Evolutionary conservation across 306 rosid genomes (phyloP).

Genomic region (Nissolia schottii): DNA sequence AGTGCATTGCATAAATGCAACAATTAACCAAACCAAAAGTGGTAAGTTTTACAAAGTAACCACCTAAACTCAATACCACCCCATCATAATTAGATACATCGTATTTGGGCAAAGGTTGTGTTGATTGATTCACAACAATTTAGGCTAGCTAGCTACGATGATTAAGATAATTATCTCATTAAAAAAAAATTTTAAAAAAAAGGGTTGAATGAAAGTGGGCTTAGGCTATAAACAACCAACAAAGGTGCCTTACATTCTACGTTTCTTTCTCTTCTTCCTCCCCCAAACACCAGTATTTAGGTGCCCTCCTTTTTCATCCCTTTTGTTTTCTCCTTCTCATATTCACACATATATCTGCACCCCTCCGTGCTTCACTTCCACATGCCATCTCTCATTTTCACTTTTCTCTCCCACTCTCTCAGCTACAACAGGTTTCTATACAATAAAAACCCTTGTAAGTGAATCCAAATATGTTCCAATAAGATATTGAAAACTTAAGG

Average conservation of each 20-base stretch:
- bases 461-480: constrained; percentile 8
- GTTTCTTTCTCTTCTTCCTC: constrained; percentile 65
- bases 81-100: constrained; percentile 14
- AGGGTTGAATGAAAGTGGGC: constrained; percentile 33
- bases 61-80: background rate
- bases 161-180: constrained; percentile 8
- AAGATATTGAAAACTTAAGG: background rate
- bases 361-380: constrained; percentile 31
- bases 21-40: background rate
- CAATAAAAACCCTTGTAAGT: background rate
- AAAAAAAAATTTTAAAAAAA: background rate
- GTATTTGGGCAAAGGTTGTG: constrained; percentile 8
- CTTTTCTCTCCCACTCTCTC: constrained; percentile 5
- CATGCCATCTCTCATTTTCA: constrained; percentile 26
- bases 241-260: constrained; percentile 75
- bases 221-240: constrained; percentile 44
- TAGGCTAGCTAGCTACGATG: background rate
- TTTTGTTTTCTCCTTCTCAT: constrained; percentile 16
- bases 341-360: constrained; percentile 24
- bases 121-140: constrained; percentile 30
- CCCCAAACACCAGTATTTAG: constrained; percentile 50
- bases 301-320: constrained; percentile 40
- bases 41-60: constrained; percentile 14
- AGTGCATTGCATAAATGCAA: background rate
- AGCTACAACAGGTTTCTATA: background rate